Evolutionary conservation across 441 rosid genomes (phyloP), one percentile per base, ranked within the genome.

Genomic region (Syzygium syzygioides): DNA sequence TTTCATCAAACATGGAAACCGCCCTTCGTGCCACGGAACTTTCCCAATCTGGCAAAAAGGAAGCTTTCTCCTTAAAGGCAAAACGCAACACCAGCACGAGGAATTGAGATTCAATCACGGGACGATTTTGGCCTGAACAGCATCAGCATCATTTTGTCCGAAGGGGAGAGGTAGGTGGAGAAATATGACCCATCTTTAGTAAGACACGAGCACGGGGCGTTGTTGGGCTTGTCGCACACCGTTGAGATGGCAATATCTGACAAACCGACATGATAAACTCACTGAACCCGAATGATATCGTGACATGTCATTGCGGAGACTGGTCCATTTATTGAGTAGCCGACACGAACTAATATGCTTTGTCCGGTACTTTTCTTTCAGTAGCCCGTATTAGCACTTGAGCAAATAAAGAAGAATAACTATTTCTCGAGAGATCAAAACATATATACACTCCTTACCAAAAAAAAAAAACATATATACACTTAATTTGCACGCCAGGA

Each of bases 1-100:
- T 87, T 90, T 92, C 91, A 56, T n/a, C 85, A 85, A 68, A 86
- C 85, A 56, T 50, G 90, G 88, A 79, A 71, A 60, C 30, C 83
- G n/a, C 83, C 19, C 52, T 11, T 76, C n/a, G 41, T 56, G 71
- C 55, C 5, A 4, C 19, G 19, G 88, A 89, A 89, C 89, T 90
- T 90, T 45, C 90, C 87, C 19, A 56, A 90, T 87, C 25, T 8
- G 89, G 92, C 64, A 85, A 54, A 7, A 52, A 23, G 23, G 48
- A 37, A 55, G 50, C 50, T 76, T 76, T 76, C 52, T 41, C 83
- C 83, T 13, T 0, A 1, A 1, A 13, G 11, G 83, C 83, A 41
- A 41, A 13, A 23, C 18, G n/a, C 83, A 76, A 76, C 12, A 4
- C 48, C 10, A 12, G 41, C 83, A 7, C n/a, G 10, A 76, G n/a